These are phyloP conservation scores for Boeremia lycopersici DNA, from an alignment of 2,329 filamentous ascomycete genomes.

Conservation along the genomic window DNA sequence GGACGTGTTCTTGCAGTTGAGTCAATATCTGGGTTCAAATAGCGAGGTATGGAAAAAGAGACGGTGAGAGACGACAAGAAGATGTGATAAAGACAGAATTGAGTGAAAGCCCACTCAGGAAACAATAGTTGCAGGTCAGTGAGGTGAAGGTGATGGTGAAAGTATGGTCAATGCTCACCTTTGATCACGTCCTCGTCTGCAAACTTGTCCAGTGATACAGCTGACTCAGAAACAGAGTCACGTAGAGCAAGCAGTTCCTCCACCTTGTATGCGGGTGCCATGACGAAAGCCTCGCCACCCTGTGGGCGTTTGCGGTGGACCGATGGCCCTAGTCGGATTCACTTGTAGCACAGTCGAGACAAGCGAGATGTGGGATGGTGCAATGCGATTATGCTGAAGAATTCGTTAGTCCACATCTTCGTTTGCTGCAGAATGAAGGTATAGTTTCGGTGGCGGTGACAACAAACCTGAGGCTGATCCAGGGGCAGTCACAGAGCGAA, in stretches of 20 bases:
- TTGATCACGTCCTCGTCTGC: slow-evolving; percentile 51
- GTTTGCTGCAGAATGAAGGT: neutral
- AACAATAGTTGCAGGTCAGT: neutral
- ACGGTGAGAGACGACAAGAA: neutral
- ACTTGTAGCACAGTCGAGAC: neutral
- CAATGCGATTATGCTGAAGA: slow-evolving; percentile 46
- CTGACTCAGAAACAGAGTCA: slow-evolving; percentile 50
- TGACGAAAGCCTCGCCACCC: slow-evolving; percentile 18
- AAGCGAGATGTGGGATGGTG: slow-evolving; percentile 42
- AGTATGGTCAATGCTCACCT: slow-evolving; percentile 38
- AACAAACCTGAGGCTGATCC: slow-evolving; percentile 41
- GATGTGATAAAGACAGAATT: neutral
- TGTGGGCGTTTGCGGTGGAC: neutral
- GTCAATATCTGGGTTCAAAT: slow-evolving; percentile 9
- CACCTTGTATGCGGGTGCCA: slow-evolving; percentile 48
- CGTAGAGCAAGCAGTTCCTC: slow-evolving; percentile 50
- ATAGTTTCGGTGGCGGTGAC: neutral
- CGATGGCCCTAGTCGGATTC: neutral
- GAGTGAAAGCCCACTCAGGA: neutral
- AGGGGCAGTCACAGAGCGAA: slow-evolving; percentile 34
- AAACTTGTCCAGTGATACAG: slow-evolving; percentile 51
- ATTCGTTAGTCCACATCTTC: slow-evolving; percentile 3
- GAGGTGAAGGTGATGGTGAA: slow-evolving; percentile 20
- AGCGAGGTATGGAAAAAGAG: neutral
- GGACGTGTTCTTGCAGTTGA: slow-evolving; percentile 45